Conservation (phyloP, 2,329 filamentous ascomycete species). For the Xylaria sp. region DNA sequence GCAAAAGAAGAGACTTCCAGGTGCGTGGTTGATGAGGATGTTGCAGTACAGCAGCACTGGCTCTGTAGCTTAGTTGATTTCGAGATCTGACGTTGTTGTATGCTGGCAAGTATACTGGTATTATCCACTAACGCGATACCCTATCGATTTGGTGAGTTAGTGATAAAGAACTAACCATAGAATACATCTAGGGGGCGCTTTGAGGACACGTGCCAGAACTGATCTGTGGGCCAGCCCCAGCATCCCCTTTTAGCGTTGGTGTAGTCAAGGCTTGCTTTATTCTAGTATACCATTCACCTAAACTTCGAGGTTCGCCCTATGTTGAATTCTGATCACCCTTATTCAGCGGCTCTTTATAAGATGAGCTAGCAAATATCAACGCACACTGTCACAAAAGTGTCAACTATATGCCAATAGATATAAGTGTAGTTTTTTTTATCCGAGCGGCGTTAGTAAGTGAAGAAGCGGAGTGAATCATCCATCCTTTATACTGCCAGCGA, state of each 20-base stretch:
- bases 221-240: background rate
- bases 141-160: background rate
- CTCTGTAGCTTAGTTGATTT: background rate
- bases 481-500: background rate
- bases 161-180: constrained; percentile 10
- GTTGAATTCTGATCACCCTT: background rate
- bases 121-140: constrained; percentile 30
- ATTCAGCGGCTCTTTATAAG: background rate
- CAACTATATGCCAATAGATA: too few species aligned
- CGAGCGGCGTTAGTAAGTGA: background rate
- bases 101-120: constrained; percentile 10
- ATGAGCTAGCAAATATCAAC: background rate
- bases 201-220: constrained; percentile 37
- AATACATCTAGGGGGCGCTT: constrained; percentile 18
- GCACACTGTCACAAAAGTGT: background rate
- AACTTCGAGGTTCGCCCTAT: background rate
- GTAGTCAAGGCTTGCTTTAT: background rate
- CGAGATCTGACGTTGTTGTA: background rate
- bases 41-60: background rate
- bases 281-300: background rate
- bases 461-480: background rate
- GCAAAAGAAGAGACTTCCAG: background rate
- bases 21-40: constrained; percentile 5
- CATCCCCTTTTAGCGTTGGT: background rate
- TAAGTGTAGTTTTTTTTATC: background rate